Conservation (phyloP, 345 rosid species). For the Angophora floribunda region DNA sequence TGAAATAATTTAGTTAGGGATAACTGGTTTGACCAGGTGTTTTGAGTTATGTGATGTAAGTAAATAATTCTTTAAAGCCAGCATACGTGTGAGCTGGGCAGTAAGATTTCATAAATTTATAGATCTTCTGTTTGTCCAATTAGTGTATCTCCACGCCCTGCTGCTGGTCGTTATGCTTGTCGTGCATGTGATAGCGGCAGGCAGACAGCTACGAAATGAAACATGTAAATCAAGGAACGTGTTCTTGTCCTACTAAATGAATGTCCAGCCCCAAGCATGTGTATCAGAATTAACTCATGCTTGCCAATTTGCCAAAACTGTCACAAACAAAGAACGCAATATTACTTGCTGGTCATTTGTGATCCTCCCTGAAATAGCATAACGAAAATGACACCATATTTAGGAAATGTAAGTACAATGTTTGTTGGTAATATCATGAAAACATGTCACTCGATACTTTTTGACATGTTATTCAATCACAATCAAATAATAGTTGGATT, state of each 20-base stretch:
- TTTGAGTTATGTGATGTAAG: not conserved
- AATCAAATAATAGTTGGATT: not conserved
- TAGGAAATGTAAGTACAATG: not conserved
- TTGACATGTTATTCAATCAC: not conserved
- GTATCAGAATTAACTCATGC: not conserved
- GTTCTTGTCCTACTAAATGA: not conserved
- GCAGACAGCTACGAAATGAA: not conserved
- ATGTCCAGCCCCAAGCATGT: not conserved
- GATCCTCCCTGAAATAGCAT: not conserved
- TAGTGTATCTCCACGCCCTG: not conserved
- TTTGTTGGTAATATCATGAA: not conserved
- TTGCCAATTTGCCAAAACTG: not conserved
- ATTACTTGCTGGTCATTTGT: not conserved
- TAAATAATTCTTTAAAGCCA: not conserved
- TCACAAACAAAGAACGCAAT: not conserved
- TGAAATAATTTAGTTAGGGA: not conserved
- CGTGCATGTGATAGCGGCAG: not conserved
- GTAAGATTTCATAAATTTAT: not conserved
- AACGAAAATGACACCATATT: not conserved
- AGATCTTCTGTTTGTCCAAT: not conserved
- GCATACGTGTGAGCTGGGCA: not conserved
- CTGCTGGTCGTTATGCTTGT: not conserved
- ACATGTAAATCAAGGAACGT: not conserved
- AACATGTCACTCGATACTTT: not conserved
- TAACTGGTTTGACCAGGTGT: not conserved